Percentiles rank a stretch among this genome's conserved stretches.
These are phyloP conservation scores for Colletotrichum plurivorum DNA, from an alignment of 2,329 filamentous ascomycete species.

Conservation along the genomic window DNA sequence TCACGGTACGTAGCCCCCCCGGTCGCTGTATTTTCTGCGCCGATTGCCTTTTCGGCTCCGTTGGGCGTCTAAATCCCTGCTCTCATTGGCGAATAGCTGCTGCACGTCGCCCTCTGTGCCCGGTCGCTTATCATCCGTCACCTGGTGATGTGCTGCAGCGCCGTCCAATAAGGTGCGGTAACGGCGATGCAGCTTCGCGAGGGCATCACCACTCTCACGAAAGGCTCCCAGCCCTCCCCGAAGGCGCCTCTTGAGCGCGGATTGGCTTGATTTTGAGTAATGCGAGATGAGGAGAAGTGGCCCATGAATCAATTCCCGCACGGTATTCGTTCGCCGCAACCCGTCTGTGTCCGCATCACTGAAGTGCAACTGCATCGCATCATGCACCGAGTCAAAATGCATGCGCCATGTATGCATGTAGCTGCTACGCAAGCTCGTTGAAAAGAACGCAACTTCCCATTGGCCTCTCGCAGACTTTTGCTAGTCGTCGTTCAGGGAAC, in stretches of 20 bases:
- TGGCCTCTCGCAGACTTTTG: constrained; percentile 22
- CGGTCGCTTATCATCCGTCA: constrained; percentile 40
- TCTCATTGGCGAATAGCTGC: constrained; percentile 30
- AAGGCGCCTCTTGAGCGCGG: neutral
- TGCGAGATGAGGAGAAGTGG: constrained; percentile 31
- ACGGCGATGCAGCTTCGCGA: constrained; percentile 29
- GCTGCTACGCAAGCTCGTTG: constrained; percentile 21
- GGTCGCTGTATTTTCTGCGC: constrained; percentile 15
- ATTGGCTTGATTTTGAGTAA: constrained; percentile 17
- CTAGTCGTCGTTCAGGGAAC: constrained; percentile 19
- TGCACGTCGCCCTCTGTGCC: constrained; percentile 21
- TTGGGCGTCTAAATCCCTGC: constrained; percentile 40
- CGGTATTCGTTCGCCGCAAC: constrained; percentile 31
- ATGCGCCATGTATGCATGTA: constrained; percentile 32
- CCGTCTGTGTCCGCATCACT: constrained; percentile 29
- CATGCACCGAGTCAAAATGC: constrained; percentile 39
- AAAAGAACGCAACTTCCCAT: constrained; percentile 22
- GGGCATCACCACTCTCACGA: constrained; percentile 36
- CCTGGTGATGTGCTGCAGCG: constrained; percentile 35
- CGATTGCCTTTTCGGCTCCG: constrained; percentile 22
- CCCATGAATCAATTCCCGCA: constrained; percentile 17
- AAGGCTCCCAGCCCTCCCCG: constrained; percentile 29
- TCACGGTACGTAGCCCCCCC: neutral
- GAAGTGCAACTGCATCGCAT: constrained; percentile 32
- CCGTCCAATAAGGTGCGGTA: constrained; percentile 27